Evolutionary conservation across 129 eudicot species (phyloP), one percentile per base, ranked within the genome.

Genomic region (Kitagawia praeruptora): DNA sequence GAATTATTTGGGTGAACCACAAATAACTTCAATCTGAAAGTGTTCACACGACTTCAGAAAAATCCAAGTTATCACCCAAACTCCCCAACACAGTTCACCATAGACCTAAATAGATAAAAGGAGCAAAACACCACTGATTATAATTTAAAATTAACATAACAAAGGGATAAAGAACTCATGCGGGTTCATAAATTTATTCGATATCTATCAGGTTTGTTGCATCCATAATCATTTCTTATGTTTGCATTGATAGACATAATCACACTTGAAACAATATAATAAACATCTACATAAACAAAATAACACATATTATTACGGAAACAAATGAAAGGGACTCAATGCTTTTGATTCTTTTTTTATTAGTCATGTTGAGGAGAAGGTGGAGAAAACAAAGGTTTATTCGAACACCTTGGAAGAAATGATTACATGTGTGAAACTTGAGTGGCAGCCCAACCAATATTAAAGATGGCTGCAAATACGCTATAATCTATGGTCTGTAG

Each of bases 61-160:
- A n/a, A n/a, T n/a, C n/a, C n/a, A n/a, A n/a, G n/a, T n/a, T n/a
- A n/a, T n/a, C n/a, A n/a, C n/a, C n/a, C n/a, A n/a, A n/a, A n/a
- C n/a, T n/a, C n/a, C n/a, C n/a, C n/a, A n/a, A n/a, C n/a, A n/a
- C 97, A 91, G 81, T 91, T 91, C 88, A 94, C 96, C 98, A 94
- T 94, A 79, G 98, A 94, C 97, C 97, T 94, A 80, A 72, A 83
- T 72, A 18, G 41, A 75, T 53, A 74, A 74, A 23, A 70, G 79
- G 56, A 25, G 42, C 28, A 28, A 63, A 40, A 72, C 39, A 41
- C 39, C 38, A n/a, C 47, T 12, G 21, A 44, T 6, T 44, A 27
- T 74, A 12, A 31, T 31, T 31, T 3, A 16, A 67, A 31, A 13
- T 34, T 31, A 4, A 61, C 27, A 15, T 61, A 61, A 25, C 63